Conservation (phyloP, 495 filamentous ascomycete genomes). For the Annulohypoxylon stygium region DNA sequence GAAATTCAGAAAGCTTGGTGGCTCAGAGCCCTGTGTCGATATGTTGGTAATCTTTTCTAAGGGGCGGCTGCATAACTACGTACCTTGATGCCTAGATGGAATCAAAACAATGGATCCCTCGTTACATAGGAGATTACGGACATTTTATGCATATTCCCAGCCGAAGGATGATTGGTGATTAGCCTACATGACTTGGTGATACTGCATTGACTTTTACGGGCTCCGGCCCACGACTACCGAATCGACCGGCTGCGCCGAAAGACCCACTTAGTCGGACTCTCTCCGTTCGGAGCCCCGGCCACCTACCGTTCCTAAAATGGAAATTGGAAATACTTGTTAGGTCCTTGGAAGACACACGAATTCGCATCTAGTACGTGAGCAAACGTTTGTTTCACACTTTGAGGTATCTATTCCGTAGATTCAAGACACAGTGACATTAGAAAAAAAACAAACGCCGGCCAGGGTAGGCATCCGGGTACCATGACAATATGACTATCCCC, state of each 20-base stretch:
- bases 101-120: not conserved
- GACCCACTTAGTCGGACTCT: not conserved
- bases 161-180: not conserved
- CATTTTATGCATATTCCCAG: not conserved
- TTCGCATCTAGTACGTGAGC: not conserved
- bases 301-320: not conserved
- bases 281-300: not conserved
- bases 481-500: not conserved
- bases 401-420: not conserved
- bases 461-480: not conserved
- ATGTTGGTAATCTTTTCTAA: not conserved
- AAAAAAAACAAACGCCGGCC: not conserved
- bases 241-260: not conserved
- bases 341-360: not conserved
- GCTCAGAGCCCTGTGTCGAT: not conserved
- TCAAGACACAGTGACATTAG: not conserved
- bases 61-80: not conserved
- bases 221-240: slow-evolving; percentile 2
- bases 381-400: not conserved
- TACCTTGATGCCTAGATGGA: not conserved
- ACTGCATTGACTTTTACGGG: not conserved
- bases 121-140: not conserved
- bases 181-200: slow-evolving; percentile 2
- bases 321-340: not conserved
- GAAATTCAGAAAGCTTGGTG: slow-evolving; percentile 7